Conservation (phyloP, 345 rosid species). For the Microcos paniculata region DNA sequence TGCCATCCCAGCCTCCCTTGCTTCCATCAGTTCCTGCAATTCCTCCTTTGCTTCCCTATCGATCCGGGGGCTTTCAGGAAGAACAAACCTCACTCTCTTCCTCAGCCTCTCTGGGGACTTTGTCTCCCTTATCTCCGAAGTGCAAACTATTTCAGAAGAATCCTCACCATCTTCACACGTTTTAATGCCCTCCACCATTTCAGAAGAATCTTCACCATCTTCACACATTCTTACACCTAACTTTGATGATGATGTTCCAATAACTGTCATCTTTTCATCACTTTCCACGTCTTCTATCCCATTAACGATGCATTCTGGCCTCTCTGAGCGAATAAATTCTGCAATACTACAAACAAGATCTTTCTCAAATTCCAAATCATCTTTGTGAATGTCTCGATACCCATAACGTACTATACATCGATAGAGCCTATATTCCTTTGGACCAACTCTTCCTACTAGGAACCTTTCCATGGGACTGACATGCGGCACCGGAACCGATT, state of each 20-base stretch:
- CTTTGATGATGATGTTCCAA: conserved; percentile 67
- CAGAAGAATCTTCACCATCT: conserved; percentile 29
- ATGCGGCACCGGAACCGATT: conserved; percentile 93
- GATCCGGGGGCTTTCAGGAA: conserved; percentile 60
- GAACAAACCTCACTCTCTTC: conserved; percentile 77
- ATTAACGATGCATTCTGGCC: conserved; percentile 23
- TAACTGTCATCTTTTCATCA: conserved; percentile 69
- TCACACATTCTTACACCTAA: conserved; percentile 52
- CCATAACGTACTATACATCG: conserved; percentile 96
- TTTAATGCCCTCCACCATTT: conserved; percentile 35
- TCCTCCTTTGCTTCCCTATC: conserved; percentile 51
- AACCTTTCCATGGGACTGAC: conserved; percentile 89
- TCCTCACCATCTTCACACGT: conserved; percentile 37
- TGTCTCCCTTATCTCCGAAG: conserved; percentile 23
- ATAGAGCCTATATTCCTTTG: conserved; percentile 74
- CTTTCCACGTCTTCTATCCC: conserved; percentile 26
- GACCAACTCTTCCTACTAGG: conserved; percentile 86
- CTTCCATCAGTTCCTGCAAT: conserved; percentile 75
- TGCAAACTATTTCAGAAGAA: conserved; percentile 23
- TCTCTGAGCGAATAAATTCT: conserved; percentile 70
- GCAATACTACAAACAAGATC: conserved; percentile 87
- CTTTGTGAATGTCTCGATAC: conserved; percentile 84
- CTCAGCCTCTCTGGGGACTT: conserved; percentile 30
- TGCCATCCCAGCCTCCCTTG: conserved; percentile 93
- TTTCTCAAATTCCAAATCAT: conserved; percentile 78